Conservation (phyloP, 805 yeast genomes). For the Saccharomycodes ludwigii region DNA sequence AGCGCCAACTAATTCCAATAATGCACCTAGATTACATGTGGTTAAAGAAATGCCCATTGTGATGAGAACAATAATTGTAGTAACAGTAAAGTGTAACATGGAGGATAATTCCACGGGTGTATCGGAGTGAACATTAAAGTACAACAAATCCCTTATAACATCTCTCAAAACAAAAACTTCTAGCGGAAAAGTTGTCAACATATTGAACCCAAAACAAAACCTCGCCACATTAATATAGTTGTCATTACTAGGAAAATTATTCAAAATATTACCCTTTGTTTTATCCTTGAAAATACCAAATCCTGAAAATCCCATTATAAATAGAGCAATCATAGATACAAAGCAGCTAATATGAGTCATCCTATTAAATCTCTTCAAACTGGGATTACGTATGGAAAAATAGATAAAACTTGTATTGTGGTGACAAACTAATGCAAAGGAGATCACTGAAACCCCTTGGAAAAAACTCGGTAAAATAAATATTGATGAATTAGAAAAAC, state of each 20-base stretch:
- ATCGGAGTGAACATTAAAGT: conserved; percentile 19
- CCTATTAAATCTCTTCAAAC: conserved; percentile 58
- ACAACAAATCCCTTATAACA: conserved; percentile 55
- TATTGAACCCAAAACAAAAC: conserved; percentile 80
- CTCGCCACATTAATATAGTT: conserved; percentile 73
- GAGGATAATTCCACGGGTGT: conserved; percentile 30
- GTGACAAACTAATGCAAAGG: conserved; percentile 92
- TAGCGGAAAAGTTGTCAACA: conserved; percentile 84
- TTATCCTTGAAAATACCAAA: conserved; percentile 59
- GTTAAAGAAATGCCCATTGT: conserved; percentile 68
- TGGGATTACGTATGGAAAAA: conserved; percentile 68
- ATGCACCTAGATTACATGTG: conserved; percentile 83
- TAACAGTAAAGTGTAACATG: conserved; percentile 47
- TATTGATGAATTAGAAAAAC: conserved; percentile 31
- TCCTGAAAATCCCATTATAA: conserved; percentile 70
- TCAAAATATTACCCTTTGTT: conserved; percentile 79
- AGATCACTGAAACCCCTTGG: conserved; percentile 87
- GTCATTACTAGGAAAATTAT: conserved; percentile 74
- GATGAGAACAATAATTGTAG: conserved; percentile 48
- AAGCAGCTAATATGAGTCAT: conserved; percentile 78
- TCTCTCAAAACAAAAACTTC: conserved; percentile 87
- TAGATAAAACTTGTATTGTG: conserved; percentile 87
- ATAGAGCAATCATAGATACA: conserved; percentile 70
- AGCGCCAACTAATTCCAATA: conserved; percentile 83
- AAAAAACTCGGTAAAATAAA: conserved; percentile 51